A percentile compares a stretch with the other conserved stretches of the same genome.
phyloP scores from a whole-genome alignment of 352 stramenopile genomes.

The Thalassiosira allenii region DNA sequence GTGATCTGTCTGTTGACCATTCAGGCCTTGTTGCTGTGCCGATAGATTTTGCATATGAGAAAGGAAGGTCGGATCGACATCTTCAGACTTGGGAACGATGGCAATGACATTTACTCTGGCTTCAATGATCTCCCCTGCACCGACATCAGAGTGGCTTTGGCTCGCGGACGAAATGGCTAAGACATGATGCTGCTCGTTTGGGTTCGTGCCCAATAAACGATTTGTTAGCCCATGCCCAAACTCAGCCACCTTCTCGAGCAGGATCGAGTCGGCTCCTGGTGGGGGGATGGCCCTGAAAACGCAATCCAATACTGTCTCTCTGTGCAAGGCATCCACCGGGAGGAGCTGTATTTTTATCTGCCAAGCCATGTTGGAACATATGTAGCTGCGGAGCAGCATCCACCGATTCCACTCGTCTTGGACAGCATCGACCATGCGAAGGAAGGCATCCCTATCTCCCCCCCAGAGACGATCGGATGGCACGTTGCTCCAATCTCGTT shows the following conservation, averaged over 20 bases:
- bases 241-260: background rate
- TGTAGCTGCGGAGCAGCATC: conserved; percentile 23
- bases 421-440: background rate
- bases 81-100: conserved; percentile 8
- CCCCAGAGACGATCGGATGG: conserved; percentile 3
- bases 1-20: background rate
- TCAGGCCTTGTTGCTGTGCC: conserved; percentile 2
- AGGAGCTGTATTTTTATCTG: conserved; percentile 14
- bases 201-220: background rate
- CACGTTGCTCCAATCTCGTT: conserved; percentile 4
- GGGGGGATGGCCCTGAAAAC: conserved; percentile 15
- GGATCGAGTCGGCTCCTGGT: conserved; percentile 1
- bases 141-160: conserved; percentile 7
- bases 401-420: conserved; percentile 9
- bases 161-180: background rate
- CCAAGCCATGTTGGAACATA: conserved; percentile 27
- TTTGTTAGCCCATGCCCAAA: background rate
- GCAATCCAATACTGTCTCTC: conserved; percentile 1
- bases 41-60: conserved; percentile 17
- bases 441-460: background rate
- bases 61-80: conserved; percentile 15
- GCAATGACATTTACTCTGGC: background rate
- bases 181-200: background rate
- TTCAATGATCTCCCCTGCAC: conserved; percentile 1
- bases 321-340: conserved; percentile 17